Evolutionary conservation across 768 basidiomycete genomes (phyloP).

Genomic region (Rossbeevera mucosa): DNA sequence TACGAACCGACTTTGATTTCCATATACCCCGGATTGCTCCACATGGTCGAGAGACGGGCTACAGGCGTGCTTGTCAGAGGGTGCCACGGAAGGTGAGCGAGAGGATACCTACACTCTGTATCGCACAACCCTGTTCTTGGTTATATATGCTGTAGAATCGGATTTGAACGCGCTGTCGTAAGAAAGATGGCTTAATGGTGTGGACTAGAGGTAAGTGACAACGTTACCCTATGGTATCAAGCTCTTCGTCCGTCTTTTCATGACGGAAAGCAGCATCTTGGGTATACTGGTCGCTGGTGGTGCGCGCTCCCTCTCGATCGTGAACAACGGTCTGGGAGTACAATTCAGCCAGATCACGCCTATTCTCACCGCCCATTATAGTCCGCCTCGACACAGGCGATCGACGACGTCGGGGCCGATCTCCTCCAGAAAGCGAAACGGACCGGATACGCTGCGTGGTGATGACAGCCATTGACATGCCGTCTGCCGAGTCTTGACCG

Average conservation of each 20-base stretch:
- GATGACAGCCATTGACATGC: too few species aligned
- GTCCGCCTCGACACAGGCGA: neutral
- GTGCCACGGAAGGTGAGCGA: neutral
- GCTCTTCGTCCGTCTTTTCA: neutral
- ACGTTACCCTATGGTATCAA: neutral
- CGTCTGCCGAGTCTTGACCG: too few species aligned
- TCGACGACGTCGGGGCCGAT: neutral
- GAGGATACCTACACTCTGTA: conserved; percentile 2
- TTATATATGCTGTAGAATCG: neutral
- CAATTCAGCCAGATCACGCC: neutral
- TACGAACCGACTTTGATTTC: conserved; percentile 8
- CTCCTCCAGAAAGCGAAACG: neutral
- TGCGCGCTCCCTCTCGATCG: neutral
- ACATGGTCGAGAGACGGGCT: conserved; percentile 8
- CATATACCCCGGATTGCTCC: neutral
- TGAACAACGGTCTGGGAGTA: neutral
- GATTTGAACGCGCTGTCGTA: neutral
- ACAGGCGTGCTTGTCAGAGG: neutral
- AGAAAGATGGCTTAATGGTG: neutral
- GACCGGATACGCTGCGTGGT: neutral
- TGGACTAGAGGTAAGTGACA: neutral
- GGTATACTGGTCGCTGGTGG: neutral
- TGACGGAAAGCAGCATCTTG: neutral
- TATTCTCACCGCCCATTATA: neutral
- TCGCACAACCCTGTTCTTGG: neutral